Evolutionary conservation across 2,329 filamentous ascomycete genomes (phyloP).

Genomic region (Colletotrichum aenigma): DNA sequence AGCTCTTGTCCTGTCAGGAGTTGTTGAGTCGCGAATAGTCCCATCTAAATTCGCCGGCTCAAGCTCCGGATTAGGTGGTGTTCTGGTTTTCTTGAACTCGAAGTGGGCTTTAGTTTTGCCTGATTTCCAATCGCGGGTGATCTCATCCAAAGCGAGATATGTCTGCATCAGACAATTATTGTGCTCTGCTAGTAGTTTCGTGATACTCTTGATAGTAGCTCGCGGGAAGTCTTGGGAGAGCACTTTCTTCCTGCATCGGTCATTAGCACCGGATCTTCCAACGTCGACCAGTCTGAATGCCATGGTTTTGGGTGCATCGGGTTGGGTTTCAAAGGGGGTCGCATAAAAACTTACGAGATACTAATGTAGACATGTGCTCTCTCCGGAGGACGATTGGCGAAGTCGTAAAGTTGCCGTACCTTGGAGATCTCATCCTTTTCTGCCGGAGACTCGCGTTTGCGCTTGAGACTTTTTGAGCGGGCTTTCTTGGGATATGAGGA

Average conservation of each 20-base stretch:
- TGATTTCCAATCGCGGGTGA: background rate
- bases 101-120: conserved; percentile 23
- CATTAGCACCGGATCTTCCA: background rate
- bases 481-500: conserved; percentile 42
- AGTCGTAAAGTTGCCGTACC: background rate
- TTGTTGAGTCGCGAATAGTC: conserved; percentile 11
- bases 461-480: conserved; percentile 35
- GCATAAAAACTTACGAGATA: conserved; percentile 4
- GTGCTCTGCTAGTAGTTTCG: conserved; percentile 24
- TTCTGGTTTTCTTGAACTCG: conserved; percentile 30
- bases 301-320: background rate
- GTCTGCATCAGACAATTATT: conserved; percentile 35
- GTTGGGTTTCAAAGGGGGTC: background rate
- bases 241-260: conserved; percentile 23
- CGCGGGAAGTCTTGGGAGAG: conserved; percentile 39
- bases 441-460: conserved; percentile 39
- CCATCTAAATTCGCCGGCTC: conserved; percentile 22
- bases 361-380: background rate
- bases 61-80: conserved; percentile 23
- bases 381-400: background rate
- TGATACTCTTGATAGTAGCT: conserved; percentile 30
- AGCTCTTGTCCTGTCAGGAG: conserved; percentile 28
- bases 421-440: conserved; percentile 23
- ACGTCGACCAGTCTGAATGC: background rate
- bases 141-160: conserved; percentile 35